Conservation (phyloP, 2,329 filamentous ascomycete species). For the Rhexocercosporidium sp. region DNA sequence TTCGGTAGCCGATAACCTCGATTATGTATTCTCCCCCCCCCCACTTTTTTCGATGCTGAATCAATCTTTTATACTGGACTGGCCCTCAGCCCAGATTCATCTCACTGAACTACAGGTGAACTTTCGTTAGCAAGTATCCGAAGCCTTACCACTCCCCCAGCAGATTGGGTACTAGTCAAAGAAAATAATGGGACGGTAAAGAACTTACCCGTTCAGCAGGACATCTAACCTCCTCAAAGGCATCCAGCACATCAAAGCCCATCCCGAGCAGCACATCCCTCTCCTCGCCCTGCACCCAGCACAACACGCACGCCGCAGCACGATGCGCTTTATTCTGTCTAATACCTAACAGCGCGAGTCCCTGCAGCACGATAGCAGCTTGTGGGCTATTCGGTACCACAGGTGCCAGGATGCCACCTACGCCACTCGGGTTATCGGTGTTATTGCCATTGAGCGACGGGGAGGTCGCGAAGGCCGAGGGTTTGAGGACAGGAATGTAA, state of each 20-base stretch:
- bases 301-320: constrained; percentile 61
- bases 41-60: too few relatives aligned
- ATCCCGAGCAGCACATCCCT: constrained; percentile 74
- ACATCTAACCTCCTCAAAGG: constrained; percentile 79
- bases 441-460: neutral
- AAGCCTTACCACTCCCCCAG: neutral
- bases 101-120: neutral
- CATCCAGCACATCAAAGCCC: constrained; percentile 80
- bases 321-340: constrained; percentile 69
- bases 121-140: neutral
- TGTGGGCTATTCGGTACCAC: constrained; percentile 68
- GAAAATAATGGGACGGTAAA: neutral
- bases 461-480: neutral
- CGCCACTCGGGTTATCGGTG: constrained; percentile 44
- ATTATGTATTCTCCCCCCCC: too few relatives aligned
- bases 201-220: constrained; percentile 58
- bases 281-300: constrained; percentile 46
- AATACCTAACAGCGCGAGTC: constrained; percentile 67
- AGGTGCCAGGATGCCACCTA: constrained; percentile 69
- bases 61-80: too few relatives aligned
- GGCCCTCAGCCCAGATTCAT: neutral
- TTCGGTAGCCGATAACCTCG: too few relatives aligned
- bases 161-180: neutral
- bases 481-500: constrained; percentile 62
- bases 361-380: constrained; percentile 68